A percentile compares a stretch with the other conserved stretches of the same genome.
Evolutionary conservation across 2,329 filamentous ascomycete species (phyloP).

Genomic region (Colletotrichum theobromicola): DNA sequence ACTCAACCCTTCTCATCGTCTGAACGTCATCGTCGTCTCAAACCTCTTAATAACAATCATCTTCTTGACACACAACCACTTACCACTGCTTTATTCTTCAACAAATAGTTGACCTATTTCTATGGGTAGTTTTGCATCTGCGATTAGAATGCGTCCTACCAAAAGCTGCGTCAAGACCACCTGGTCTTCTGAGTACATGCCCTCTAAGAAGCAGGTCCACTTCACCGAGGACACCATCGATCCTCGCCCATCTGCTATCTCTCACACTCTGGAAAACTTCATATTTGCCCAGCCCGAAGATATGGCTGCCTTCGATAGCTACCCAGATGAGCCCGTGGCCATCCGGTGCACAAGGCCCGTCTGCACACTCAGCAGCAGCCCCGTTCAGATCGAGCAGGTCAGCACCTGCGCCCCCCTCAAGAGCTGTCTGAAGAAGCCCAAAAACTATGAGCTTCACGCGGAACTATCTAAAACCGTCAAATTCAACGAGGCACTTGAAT

Average conservation of each 20-base stretch:
- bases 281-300: not conserved
- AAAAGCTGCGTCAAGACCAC: not conserved
- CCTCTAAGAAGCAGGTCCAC: not conserved
- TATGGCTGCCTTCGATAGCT: not conserved
- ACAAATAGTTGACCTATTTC: not conserved
- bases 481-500: not conserved
- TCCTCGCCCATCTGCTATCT: not conserved
- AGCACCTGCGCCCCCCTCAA: not conserved
- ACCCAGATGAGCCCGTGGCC: not conserved
- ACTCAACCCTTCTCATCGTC: not conserved
- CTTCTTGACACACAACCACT: not conserved
- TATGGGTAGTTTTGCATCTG: not conserved
- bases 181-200: not conserved
- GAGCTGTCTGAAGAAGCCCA: not conserved
- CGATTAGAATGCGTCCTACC: not conserved
- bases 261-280: not conserved
- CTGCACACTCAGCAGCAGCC: not conserved
- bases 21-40: not conserved
- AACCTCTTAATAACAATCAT: not conserved
- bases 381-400: not conserved
- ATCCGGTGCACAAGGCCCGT: not conserved
- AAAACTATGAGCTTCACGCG: not conserved
- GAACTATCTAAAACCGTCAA: not conserved
- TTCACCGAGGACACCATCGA: not conserved
- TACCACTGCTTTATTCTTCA: not conserved